Base-by-base conservation (phyloP, 1,139 yeast genomes). In the Lodderomyces pseudojiufengensis region DNA sequence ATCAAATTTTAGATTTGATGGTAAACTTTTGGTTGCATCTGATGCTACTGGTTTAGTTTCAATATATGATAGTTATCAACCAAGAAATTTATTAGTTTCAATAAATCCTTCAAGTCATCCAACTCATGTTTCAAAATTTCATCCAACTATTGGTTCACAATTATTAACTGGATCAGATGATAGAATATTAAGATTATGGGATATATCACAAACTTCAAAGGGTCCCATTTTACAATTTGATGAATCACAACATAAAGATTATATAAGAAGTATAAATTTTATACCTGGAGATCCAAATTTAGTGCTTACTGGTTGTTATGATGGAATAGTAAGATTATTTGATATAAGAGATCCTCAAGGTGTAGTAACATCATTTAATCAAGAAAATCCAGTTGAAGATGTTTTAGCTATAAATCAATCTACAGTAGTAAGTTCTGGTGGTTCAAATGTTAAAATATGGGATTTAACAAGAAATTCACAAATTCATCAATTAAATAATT, bases 51-150 rank as follows among this genome's bases (percentile, higher is more conserved):
- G 96, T 9, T 57, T 84, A 39, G 90, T 87, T 9, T 90, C 87
- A 46, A 77, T 86, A 11, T 86, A 82, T 55, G 95, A 87, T 55
- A 80, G 95, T 31, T 68, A 76, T 45, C 80, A 78, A 46, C 90
- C 95, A 24, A 72, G 95, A 49, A 80, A 86, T 16, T 69, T 88
- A 29, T 68, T 92, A 39, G 86, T 90, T 29, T 80, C 94, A 24
- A 68, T 92, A 33, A 76, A 76, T 39, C 95, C 97, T 3, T 81
- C 94, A 1, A 65, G 81, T 13, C 88, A 86, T 58, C 90, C 97
- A 9, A 84, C 95, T 0, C 97, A 86, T 53, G 95, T 90, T 20
- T 88, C 97, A n/a, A 87, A 85, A 55, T 92, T 87, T 61, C 92
- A 86, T 50, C 88, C 94, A 9, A 65, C 80, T 3, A 67, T 78